These are phyloP conservation scores for Litchi chinensis DNA, from an alignment of 345 rosid genomes.

Conservation along the genomic window DNA sequence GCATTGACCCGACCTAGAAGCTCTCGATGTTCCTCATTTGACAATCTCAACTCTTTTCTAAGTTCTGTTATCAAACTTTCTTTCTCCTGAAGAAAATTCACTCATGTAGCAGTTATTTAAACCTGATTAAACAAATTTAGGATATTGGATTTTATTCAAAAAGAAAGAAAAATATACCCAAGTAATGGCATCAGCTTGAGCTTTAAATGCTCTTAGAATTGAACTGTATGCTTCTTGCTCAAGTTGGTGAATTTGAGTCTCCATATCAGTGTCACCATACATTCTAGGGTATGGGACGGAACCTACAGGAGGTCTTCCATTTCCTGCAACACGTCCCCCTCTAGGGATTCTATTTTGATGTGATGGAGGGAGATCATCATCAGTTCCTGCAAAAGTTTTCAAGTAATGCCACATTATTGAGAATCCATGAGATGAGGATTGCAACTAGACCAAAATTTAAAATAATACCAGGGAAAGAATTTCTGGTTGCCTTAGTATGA, in stretches of 20 bases:
- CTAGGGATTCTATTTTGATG: slow-evolving; percentile 63
- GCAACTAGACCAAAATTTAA: background rate
- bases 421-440: background rate
- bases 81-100: slow-evolving; percentile 68
- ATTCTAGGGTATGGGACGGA: slow-evolving; percentile 64
- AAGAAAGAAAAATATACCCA: slow-evolving; percentile 57
- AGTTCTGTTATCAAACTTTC: slow-evolving; percentile 86
- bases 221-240: slow-evolving; percentile 88
- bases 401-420: background rate
- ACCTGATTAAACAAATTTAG: slow-evolving; percentile 33
- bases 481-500: background rate
- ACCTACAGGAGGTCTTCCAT: slow-evolving; percentile 59
- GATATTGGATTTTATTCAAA: slow-evolving; percentile 21
- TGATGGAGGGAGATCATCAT: slow-evolving; percentile 83
- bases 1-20: slow-evolving; percentile 75
- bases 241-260: slow-evolving; percentile 80
- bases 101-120: slow-evolving; percentile 38
- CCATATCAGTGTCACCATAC: slow-evolving; percentile 83
- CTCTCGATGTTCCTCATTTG: slow-evolving; percentile 89
- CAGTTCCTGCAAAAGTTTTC: slow-evolving; percentile 63
- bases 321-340: slow-evolving; percentile 64
- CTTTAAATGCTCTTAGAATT: slow-evolving; percentile 88
- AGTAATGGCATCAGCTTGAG: slow-evolving; percentile 92
- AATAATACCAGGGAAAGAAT: background rate
- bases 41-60: slow-evolving; percentile 78